A percentile compares a stretch with the other conserved stretches of the same genome.
Conservation (phyloP, 2,329 filamentous ascomycete genomes). For the Fusarium cicatricum region DNA sequence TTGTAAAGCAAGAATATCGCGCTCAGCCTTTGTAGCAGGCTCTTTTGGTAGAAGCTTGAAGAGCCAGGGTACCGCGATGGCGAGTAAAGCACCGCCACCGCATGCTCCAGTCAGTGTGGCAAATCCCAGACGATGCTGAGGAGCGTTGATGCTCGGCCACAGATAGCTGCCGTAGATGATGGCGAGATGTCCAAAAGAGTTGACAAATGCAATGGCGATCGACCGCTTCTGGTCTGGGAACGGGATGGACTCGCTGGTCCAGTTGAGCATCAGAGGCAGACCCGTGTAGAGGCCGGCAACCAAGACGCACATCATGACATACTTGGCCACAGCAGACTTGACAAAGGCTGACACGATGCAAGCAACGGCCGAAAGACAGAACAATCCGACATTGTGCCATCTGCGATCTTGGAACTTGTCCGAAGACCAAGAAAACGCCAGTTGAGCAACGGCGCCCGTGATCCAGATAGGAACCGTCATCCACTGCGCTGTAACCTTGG, state of each 20-base stretch:
- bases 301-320: constrained; percentile 24
- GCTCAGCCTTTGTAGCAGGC: not conserved
- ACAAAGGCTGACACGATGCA: constrained; percentile 10
- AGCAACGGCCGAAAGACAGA: not conserved
- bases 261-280: constrained; percentile 14
- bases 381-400: constrained; percentile 9
- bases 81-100: not conserved
- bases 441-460: constrained; percentile 13
- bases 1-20: not conserved
- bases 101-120: constrained; percentile 3
- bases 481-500: constrained; percentile 48
- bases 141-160: constrained; percentile 29
- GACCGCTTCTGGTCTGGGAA: constrained; percentile 17
- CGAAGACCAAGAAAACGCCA: constrained; percentile 15
- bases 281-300: constrained; percentile 12
- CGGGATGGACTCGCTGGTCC: constrained; percentile 17
- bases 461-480: constrained; percentile 26
- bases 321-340: constrained; percentile 2
- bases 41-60: not conserved
- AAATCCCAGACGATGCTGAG: constrained; percentile 41
- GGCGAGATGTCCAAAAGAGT: constrained; percentile 19
- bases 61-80: not conserved
- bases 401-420: constrained; percentile 13
- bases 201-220: constrained; percentile 20
- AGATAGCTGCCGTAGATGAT: constrained; percentile 19